Evolutionary conservation across 1,284 basidiomycete genomes (phyloP).

Genomic region (Apiotrichum akiyoshidainum): DNA sequence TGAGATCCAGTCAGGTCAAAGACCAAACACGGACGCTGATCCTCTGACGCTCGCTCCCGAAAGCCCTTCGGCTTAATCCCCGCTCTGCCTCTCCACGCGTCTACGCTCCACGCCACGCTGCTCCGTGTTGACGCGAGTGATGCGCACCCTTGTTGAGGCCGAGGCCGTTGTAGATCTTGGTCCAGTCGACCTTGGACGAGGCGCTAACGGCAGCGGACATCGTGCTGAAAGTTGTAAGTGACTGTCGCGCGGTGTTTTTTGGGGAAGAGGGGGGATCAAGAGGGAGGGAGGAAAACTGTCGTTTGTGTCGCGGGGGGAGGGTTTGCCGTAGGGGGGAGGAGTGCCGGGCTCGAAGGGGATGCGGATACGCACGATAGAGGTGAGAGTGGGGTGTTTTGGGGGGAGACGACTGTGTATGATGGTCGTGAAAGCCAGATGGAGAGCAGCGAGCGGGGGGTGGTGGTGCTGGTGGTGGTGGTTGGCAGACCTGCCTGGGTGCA

Average conservation of each 20-base stretch:
- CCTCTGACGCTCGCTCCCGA: background rate
- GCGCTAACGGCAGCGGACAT: constrained; percentile 21
- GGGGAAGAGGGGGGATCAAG: constrained; percentile 14
- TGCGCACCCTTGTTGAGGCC: constrained; percentile 82
- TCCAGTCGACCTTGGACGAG: constrained; percentile 61
- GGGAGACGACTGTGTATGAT: constrained; percentile 4
- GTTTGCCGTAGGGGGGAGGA: background rate
- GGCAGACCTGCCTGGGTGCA: background rate
- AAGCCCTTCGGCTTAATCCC: too few species aligned
- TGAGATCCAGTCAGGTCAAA: too few species aligned
- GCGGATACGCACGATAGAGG: constrained; percentile 4
- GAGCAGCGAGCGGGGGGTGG: constrained; percentile 5
- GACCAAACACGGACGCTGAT: background rate
- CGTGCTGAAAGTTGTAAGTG: constrained; percentile 8
- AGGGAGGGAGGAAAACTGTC: background rate
- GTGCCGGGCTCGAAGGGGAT: background rate
- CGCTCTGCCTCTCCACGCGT: background rate
- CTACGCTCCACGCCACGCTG: too few species aligned
- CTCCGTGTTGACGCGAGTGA: too few species aligned
- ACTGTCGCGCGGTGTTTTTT: background rate
- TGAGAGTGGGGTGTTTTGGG: background rate
- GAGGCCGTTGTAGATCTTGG: constrained; percentile 83
- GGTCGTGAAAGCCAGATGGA: constrained; percentile 1
- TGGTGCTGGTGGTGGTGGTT: background rate
- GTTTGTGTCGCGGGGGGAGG: background rate